Percentiles rank a stretch among this genome's conserved stretches.
Evolutionary conservation across 352 stramenopile genomes (phyloP).

Genomic region (Globisporangium solare): DNA sequence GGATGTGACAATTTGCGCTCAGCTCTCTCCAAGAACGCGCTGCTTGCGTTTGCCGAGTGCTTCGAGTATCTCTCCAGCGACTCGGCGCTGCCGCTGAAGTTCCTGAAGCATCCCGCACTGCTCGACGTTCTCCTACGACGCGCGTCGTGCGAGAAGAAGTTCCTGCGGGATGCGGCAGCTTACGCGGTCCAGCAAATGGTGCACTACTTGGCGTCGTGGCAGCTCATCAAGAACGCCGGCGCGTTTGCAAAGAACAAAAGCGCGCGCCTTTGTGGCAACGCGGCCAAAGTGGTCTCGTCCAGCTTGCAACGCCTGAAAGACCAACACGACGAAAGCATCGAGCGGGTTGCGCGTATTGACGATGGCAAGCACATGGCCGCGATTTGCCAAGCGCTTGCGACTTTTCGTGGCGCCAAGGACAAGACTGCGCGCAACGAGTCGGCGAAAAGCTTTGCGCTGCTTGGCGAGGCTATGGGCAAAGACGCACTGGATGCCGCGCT

Average conservation of each 20-base stretch:
- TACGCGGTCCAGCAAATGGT: slow-evolving; percentile 36
- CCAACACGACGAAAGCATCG: slow-evolving; percentile 5
- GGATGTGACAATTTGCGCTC: slow-evolving; percentile 66
- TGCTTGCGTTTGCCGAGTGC: slow-evolving; percentile 56
- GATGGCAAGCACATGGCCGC: slow-evolving; percentile 4
- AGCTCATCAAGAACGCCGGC: slow-evolving; percentile 33
- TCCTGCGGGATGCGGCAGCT: slow-evolving; percentile 54
- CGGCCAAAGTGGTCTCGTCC: slow-evolving; percentile 35
- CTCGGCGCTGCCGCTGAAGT: slow-evolving; percentile 12
- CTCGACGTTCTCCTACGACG: slow-evolving; percentile 57
- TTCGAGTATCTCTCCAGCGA: slow-evolving; percentile 33
- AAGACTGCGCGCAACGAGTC: slow-evolving; percentile 35
- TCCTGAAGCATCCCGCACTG: slow-evolving; percentile 24
- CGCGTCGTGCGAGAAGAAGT: slow-evolving; percentile 69
- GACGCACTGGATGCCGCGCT: slow-evolving; percentile 27
- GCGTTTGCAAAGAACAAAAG: slow-evolving; percentile 58
- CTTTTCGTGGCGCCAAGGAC: slow-evolving; percentile 48
- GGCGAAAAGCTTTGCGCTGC: slow-evolving; percentile 29
- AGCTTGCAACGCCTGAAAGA: slow-evolving; percentile 24
- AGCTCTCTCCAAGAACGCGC: slow-evolving; percentile 61
- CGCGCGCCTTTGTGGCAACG: slow-evolving; percentile 43
- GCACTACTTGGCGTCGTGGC: slow-evolving; percentile 29
- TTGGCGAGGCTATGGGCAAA: slow-evolving; percentile 34
- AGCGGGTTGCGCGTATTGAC: neutral
- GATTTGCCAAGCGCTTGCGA: slow-evolving; percentile 35